These are phyloP conservation scores for Striga hermonthica DNA, from an alignment of 305 asterid species.

Conservation along the genomic window DNA sequence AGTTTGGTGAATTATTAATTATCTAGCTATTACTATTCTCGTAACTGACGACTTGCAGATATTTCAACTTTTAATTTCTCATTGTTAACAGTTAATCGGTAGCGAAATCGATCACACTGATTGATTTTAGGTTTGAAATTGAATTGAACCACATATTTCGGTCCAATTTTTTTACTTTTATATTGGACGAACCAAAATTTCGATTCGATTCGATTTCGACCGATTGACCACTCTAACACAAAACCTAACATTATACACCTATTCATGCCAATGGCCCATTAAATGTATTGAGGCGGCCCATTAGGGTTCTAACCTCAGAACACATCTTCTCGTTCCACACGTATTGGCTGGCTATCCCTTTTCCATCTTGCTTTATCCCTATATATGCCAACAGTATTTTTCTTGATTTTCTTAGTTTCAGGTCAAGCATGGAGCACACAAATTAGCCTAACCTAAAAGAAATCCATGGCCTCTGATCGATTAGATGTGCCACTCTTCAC, in stretches of 20 bases:
- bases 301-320: slow-evolving; percentile 21
- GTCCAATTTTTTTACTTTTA: too few relatives aligned
- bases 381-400: slow-evolving; percentile 28
- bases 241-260: not conserved
- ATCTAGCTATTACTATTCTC: too few relatives aligned
- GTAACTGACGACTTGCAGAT: too few relatives aligned
- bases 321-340: not conserved
- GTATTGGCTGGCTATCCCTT: not conserved
- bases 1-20: too few relatives aligned
- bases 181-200: too few relatives aligned
- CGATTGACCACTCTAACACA: too few relatives aligned
- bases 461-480: not conserved
- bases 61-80: too few relatives aligned
- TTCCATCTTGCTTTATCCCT: not conserved
- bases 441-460: not conserved
- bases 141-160: too few relatives aligned
- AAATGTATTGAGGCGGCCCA: slow-evolving; percentile 23
- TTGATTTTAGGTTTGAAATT: too few relatives aligned
- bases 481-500: not conserved
- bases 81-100: too few relatives aligned
- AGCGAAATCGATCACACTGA: too few relatives aligned
- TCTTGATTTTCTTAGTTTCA: not conserved
- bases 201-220: too few relatives aligned
- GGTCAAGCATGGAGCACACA: slow-evolving; percentile 5
- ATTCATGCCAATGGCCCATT: not conserved